These are phyloP conservation scores for Saksenaea oblongispora DNA, from an alignment of 371 early-diverging fungal species.

Conservation along the genomic window DNA sequence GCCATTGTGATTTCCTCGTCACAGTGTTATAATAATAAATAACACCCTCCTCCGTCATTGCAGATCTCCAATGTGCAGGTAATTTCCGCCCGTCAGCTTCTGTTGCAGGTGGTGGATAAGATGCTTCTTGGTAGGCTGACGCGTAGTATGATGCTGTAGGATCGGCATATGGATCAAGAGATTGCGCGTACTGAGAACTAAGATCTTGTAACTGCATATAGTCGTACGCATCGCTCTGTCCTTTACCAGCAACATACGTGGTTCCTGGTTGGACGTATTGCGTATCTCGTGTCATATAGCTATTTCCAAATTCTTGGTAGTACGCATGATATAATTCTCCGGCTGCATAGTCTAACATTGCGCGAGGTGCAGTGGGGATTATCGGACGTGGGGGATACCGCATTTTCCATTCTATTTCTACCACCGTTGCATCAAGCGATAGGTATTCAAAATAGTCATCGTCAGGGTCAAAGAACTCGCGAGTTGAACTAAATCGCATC, in stretches of 20 bases:
- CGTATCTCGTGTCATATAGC: background rate
- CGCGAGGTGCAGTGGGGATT: slow-evolving; percentile 38
- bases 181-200: background rate
- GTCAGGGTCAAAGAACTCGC: slow-evolving; percentile 38
- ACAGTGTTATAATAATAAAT: slow-evolving; percentile 40
- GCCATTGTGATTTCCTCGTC: slow-evolving; percentile 40
- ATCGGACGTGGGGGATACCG: slow-evolving; percentile 25
- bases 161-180: background rate
- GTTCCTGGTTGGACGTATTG: background rate
- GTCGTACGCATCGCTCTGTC: background rate
- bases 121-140: background rate
- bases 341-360: slow-evolving; percentile 28
- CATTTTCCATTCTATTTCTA: slow-evolving; percentile 26
- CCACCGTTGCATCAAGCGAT: slow-evolving; percentile 15
- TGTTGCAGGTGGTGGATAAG: background rate
- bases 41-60: slow-evolving; percentile 32
- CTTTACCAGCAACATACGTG: background rate
- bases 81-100: slow-evolving; percentile 14
- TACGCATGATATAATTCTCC: background rate
- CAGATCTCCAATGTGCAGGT: slow-evolving; percentile 32
- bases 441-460: slow-evolving; percentile 37
- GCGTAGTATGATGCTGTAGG: background rate
- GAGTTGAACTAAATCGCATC: slow-evolving; percentile 18
- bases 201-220: background rate
- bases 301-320: background rate